Conservation (phyloP, 805 yeast genomes). For the Yarrowia porcina region DNA sequence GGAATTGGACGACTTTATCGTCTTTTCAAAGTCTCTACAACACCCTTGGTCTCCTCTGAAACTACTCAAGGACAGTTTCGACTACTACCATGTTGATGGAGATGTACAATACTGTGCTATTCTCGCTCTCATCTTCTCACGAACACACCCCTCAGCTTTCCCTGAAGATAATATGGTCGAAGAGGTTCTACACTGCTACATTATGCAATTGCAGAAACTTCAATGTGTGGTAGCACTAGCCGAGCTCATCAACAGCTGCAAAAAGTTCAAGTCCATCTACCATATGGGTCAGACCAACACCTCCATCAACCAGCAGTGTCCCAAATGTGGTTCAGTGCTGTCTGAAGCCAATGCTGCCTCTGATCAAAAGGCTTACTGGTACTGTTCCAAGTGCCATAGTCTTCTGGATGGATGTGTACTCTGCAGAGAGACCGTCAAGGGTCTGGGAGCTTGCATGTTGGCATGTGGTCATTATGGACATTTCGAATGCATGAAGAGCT, state of each 20-base stretch:
- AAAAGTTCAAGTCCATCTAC: constrained; percentile 1
- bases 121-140: constrained; percentile 52
- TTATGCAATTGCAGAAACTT: constrained; percentile 5
- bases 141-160: constrained; percentile 39
- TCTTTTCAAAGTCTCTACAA: constrained; percentile 26
- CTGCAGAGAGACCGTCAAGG: constrained; percentile 74
- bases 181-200: constrained; percentile 23
- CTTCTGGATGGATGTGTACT: constrained; percentile 67
- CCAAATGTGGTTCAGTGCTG: not conserved
- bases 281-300: constrained; percentile 25
- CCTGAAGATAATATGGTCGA: constrained; percentile 40
- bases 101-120: constrained; percentile 61
- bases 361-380: constrained; percentile 52
- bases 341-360: not conserved
- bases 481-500: constrained; percentile 68
- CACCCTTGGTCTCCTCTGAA: constrained; percentile 58
- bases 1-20: constrained; percentile 5
- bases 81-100: constrained; percentile 58
- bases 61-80: constrained; percentile 51
- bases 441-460: constrained; percentile 56
- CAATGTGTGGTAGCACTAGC: constrained; percentile 20
- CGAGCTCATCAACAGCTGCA: constrained; percentile 9
- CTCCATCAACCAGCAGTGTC: constrained; percentile 1
- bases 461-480: constrained; percentile 89
- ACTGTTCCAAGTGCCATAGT: constrained; percentile 67